Evolutionary conservation across 257 asterid genomes (phyloP), one percentile per base, ranked within the genome.

Genomic region (Gentiana dahurica): DNA sequence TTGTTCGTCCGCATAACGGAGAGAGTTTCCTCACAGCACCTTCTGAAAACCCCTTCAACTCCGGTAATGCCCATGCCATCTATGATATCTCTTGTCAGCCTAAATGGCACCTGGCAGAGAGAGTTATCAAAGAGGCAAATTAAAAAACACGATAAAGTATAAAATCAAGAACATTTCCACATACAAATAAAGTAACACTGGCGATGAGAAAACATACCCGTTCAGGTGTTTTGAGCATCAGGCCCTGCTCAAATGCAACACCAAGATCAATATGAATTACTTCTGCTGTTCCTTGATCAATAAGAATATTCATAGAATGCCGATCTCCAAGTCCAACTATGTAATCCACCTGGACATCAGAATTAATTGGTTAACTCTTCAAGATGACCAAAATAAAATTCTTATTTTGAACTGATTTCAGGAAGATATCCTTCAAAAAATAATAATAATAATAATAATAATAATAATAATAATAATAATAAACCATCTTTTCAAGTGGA

Each of bases 11-110:
- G 82, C 96, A 91, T 91, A 46, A 91, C 96, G 63, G 98, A 81
- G 44, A 91, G 85, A 49, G 96, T 85, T 78, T 87, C 98, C 75
- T 91, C 96, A 64, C 98, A 85, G 62, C 96, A 87, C 72, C 96
- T 85, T 75, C 95, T 79, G 52, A 85, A 91, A 63, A 91, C 94
- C 71, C 98, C 98, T 85, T 91, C 96, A 65, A 87, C 96, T 43
- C 96, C 98, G 52, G 96, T 85, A 58, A 85, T 81, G 53, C 98
- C 98, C 98, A 91, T 91, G 60, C 98, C 98, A 65, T 91, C 98
- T 53, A 91, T 71, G 64, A 91, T 76, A 64, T 91, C 97, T 81
- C 94, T 77, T 3, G 92, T 91, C 75, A 91, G 75, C 85, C 96
- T 85, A 71, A 87, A 91, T 24, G 98, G 96, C 12, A 91, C 95